These are phyloP conservation scores for Xerocomus spinulosus DNA, from an alignment of 768 basidiomycete genomes.

Conservation along the genomic window DNA sequence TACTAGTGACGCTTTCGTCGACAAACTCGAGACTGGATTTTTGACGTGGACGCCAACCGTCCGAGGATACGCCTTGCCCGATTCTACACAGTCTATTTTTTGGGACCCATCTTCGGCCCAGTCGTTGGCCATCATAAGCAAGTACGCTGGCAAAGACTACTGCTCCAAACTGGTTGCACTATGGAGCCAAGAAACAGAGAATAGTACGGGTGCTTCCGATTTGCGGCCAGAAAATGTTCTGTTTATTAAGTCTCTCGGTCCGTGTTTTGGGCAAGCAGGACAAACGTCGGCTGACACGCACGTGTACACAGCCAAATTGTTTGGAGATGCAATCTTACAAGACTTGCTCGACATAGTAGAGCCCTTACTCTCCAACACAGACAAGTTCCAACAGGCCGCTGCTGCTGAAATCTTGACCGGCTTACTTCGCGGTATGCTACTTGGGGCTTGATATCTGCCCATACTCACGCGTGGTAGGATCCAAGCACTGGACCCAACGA, in stretches of 20 bases:
- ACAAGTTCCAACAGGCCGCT: slow-evolving; percentile 85
- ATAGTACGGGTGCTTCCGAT: slow-evolving; percentile 47
- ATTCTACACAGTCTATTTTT: slow-evolving; percentile 28
- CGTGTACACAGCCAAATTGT: slow-evolving; percentile 55
- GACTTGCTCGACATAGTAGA: slow-evolving; percentile 54
- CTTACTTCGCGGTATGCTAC: slow-evolving; percentile 58
- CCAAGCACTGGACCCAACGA: slow-evolving; percentile 75
- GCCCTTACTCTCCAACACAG: slow-evolving; percentile 54
- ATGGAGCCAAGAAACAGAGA: slow-evolving; percentile 80
- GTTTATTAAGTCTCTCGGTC: slow-evolving; percentile 49
- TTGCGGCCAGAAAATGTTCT: slow-evolving; percentile 50
- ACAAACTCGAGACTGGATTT: slow-evolving; percentile 77
- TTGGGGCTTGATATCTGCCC: neutral
- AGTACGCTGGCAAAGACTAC: slow-evolving; percentile 48
- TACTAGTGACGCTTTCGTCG: slow-evolving; percentile 51
- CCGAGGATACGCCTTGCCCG: slow-evolving; percentile 51
- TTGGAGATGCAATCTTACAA: slow-evolving; percentile 50
- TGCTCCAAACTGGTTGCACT: slow-evolving; percentile 56
- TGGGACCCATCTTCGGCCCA: slow-evolving; percentile 56
- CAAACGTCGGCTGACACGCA: slow-evolving; percentile 33
- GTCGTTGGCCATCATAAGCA: slow-evolving; percentile 48
- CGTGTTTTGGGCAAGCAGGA: slow-evolving; percentile 32
- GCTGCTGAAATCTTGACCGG: slow-evolving; percentile 72
- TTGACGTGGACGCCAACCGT: slow-evolving; percentile 64
- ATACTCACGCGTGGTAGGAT: slow-evolving; percentile 41